Evolutionary conservation across 129 eudicot genomes (phyloP).

Genomic region (Escallonia rubra): DNA sequence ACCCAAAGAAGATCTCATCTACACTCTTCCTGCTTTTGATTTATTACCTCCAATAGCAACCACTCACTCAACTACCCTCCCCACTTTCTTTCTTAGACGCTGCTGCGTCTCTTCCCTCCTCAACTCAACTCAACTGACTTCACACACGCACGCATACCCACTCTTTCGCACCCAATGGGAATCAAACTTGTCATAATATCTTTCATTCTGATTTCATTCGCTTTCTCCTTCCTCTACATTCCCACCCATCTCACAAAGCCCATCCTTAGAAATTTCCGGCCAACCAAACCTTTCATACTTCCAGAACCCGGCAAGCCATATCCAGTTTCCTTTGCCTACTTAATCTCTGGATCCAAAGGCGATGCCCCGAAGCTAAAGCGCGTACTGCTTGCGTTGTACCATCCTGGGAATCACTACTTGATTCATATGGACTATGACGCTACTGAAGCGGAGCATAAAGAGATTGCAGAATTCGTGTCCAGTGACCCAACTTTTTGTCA

Average conservation of each 20-base stretch:
- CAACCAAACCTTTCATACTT: constrained; percentile 23
- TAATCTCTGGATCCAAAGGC: constrained; percentile 86
- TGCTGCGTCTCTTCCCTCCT: neutral
- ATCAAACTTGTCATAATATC: constrained; percentile 38
- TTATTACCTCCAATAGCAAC: neutral
- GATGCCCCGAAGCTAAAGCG: constrained; percentile 67
- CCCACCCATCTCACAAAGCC: constrained; percentile 38
- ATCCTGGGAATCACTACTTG: constrained; percentile 67
- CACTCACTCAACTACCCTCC: neutral
- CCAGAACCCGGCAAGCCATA: constrained; percentile 39
- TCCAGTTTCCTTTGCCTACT: constrained; percentile 81
- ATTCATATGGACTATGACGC: constrained; percentile 78
- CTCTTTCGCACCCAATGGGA: constrained; percentile 27
- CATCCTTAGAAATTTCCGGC: constrained; percentile 7
- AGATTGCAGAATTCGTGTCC: constrained; percentile 53
- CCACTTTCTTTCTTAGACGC: neutral
- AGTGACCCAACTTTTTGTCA: constrained; percentile 34
- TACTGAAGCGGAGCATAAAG: constrained; percentile 42
- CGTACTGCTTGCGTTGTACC: constrained; percentile 56
- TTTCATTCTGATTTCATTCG: constrained; percentile 47
- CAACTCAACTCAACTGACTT: neutral
- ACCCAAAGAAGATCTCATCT: constrained; percentile 22
- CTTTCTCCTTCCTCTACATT: constrained; percentile 48
- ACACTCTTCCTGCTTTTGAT: constrained; percentile 30
- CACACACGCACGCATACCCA: neutral